Conservation (phyloP, 352 stramenopile genomes). For the Phytophthora aleatoria region DNA sequence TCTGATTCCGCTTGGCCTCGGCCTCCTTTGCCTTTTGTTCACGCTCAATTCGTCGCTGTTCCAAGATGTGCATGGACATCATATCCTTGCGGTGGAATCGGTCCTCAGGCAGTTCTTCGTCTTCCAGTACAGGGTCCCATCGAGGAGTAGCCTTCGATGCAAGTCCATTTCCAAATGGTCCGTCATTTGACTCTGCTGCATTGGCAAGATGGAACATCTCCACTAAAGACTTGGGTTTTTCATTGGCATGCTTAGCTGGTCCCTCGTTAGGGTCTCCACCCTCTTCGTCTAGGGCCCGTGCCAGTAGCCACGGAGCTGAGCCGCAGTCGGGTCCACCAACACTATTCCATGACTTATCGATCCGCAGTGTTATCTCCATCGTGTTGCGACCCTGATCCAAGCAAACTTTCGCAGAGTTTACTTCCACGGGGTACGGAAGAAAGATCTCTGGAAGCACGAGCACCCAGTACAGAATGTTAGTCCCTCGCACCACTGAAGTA, state of each 20-base stretch:
- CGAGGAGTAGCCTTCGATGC: constrained; percentile 18
- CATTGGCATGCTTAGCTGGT: neutral
- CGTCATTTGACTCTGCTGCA: constrained; percentile 14
- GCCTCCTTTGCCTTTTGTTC: constrained; percentile 67
- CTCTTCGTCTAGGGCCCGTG: constrained; percentile 47
- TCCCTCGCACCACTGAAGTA: neutral
- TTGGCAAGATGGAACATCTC: constrained; percentile 75
- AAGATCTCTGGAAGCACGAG: constrained; percentile 45
- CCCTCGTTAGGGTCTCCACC: neutral
- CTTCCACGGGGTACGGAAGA: constrained; percentile 66
- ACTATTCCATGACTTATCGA: constrained; percentile 65
- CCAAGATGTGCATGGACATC: constrained; percentile 88
- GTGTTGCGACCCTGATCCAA: constrained; percentile 42
- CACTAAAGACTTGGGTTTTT: constrained; percentile 53
- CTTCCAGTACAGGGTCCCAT: constrained; percentile 73
- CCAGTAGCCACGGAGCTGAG: constrained; percentile 72
- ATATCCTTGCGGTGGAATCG: constrained; percentile 81
- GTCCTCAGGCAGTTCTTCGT: constrained; percentile 83
- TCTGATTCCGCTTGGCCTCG: constrained; percentile 48
- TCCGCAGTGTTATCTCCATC: constrained; percentile 39
- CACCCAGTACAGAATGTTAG: constrained; percentile 3
- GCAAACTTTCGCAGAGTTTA: constrained; percentile 37
- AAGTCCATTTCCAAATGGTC: neutral
- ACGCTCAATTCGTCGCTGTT: constrained; percentile 64
- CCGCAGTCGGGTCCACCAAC: constrained; percentile 46